Evolutionary conservation across 371 early-diverging fungal species (phyloP), one percentile per base, ranked within the genome.

Genomic region (Actinomortierella ambigua): DNA sequence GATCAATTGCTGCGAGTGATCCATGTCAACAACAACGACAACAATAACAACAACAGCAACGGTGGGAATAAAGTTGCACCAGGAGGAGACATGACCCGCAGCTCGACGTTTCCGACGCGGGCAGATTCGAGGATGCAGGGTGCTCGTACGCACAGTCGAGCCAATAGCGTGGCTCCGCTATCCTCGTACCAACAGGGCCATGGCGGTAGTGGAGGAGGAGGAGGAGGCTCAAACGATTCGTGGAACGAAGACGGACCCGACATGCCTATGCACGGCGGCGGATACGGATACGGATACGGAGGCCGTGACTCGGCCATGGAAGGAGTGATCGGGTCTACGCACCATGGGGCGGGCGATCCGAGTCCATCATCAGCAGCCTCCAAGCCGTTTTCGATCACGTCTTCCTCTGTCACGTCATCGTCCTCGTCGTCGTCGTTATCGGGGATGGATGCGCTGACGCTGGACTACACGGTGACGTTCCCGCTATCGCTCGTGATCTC

Each of bases 401-500:
- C n/a, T n/a, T n/a, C n/a, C n/a, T n/a, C n/a, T n/a, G n/a, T n/a
- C n/a, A n/a, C n/a, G n/a, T n/a, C n/a, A 6, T 34, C 34, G 4
- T 34, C 34, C 11, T 34, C 34, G 11, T 34, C 34, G 34, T 34
- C 34, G 34, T 53, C 63, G 54, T 47, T 68, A 43, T 26, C 59
- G 60, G 96, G 95, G 3, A 87, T 92, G 48, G 90, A 94, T 63
- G 89, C 91, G 0, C 73, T 98, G 39, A 85, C 84, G 1, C 75
- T 98, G 17, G 85, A 88, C 46, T 90, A 92, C 71, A 82, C 82
- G 8, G 90, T 93, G 3, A 81, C 84, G 2, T 98, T 97, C 62
- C 98, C 98, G 3, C 76, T 91, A 1, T 93, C 96, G 3, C 78
- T 98, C 7, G 90, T 97, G 2, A 85, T 98, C 43, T 91, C 91